Conservation (phyloP, 441 rosid genomes). For the Adansonia rubrostipa region DNA sequence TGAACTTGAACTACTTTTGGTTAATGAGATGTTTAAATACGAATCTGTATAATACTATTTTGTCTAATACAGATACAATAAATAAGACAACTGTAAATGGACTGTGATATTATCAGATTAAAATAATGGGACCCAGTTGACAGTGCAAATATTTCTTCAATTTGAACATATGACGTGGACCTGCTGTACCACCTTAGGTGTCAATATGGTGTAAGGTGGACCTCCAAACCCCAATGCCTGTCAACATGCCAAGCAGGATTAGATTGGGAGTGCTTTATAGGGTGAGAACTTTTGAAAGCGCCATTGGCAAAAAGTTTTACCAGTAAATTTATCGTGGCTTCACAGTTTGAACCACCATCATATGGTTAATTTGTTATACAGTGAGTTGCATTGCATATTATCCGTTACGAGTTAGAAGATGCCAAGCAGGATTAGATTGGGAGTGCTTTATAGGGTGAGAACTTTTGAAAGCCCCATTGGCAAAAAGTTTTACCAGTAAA, state of each 20-base stretch:
- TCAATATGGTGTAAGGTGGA: slow-evolving; percentile 23
- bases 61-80: slow-evolving; percentile 11
- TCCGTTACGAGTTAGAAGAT: slow-evolving; percentile 9
- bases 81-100: slow-evolving; percentile 22
- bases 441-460: slow-evolving; percentile 18
- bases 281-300: slow-evolving; percentile 15
- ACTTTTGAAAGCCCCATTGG: slow-evolving; percentile 20
- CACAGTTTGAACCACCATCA: neutral
- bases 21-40: slow-evolving; percentile 10
- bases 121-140: slow-evolving; percentile 27
- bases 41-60: slow-evolving; percentile 1
- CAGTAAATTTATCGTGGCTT: neutral
- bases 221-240: slow-evolving; percentile 19
- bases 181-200: slow-evolving; percentile 13
- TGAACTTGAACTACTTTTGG: slow-evolving; percentile 3
- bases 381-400: neutral
- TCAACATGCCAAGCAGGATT: slow-evolving; percentile 25
- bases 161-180: slow-evolving; percentile 21
- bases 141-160: slow-evolving; percentile 19
- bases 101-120: slow-evolving; percentile 14
- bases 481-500: slow-evolving; percentile 16
- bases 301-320: slow-evolving; percentile 25
- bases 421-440: slow-evolving; percentile 26
- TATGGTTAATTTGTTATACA: slow-evolving; percentile 2
- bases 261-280: slow-evolving; percentile 23